These are phyloP conservation scores for Chalciporus pseudorubinellus DNA, from an alignment of 768 basidiomycete genomes.

Conservation along the genomic window DNA sequence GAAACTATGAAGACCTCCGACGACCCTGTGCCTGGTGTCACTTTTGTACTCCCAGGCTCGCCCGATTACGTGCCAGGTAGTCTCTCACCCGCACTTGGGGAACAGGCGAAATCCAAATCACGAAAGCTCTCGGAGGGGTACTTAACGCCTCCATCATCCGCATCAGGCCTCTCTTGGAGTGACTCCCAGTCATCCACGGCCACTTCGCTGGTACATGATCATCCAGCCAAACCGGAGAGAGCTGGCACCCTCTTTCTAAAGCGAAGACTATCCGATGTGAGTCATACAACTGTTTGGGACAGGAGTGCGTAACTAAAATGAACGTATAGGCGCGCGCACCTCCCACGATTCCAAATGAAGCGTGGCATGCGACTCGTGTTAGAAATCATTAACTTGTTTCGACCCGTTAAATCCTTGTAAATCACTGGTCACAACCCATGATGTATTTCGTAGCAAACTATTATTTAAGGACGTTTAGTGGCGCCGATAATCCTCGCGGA, in stretches of 20 bases:
- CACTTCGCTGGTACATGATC: neutral
- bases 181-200: neutral
- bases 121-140: neutral
- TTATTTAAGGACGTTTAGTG: neutral
- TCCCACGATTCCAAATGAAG: neutral
- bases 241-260: neutral
- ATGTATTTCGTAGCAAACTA: neutral
- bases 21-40: neutral
- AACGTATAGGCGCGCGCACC: neutral
- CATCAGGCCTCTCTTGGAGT: neutral
- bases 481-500: constrained; percentile 29
- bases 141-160: neutral
- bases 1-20: neutral
- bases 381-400: neutral
- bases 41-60: constrained; percentile 10
- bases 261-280: constrained; percentile 1
- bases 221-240: neutral
- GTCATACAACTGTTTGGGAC: neutral
- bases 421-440: too few species aligned
- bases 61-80: constrained; percentile 30
- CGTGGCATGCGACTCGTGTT: neutral
- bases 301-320: constrained; percentile 4
- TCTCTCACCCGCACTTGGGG: constrained; percentile 9
- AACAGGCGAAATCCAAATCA: neutral
- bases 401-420: neutral